Evolutionary conservation across 2,329 filamentous ascomycete genomes (phyloP), one percentile per base, ranked within the genome.

Genomic region (Pestalotiopsis sp.): DNA sequence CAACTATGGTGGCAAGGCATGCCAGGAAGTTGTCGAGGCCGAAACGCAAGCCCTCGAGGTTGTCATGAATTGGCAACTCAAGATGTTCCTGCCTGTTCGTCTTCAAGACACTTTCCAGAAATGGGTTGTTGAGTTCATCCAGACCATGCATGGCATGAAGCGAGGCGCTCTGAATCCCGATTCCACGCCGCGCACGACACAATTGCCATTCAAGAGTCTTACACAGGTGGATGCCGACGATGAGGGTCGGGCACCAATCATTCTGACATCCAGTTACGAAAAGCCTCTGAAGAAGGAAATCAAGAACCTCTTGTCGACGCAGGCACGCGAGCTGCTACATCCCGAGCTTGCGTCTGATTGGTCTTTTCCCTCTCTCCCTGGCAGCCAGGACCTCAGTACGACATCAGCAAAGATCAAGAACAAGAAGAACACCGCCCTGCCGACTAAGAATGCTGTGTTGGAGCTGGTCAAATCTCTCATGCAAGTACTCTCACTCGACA

Each of bases 51-150:
- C 89, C 3, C 87, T 98, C 14, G 92, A 98, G 75, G 96, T 93
- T 12, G 90, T 99, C 75, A 98, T 99, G 95, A 93, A 97, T 80
- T 99, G 97, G 97, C 96, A 99, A 79, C 92, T 99, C 77, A 92
- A 91, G 60, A 95, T 93, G 1, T 98, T 98, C 79, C 82, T 99
- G 1, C 96, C 97, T 0, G 79, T 83, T 0, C 90, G 92, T 4
- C 85, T 99, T 63, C 95, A 98, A 76, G 87, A 92, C 0, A 88
- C 91, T 11, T 99, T 99, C 83, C 89, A 95, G 71, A 91, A 97
- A 74, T 98, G 95, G 94, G 90, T 98, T 3, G 90, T 97, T 14
- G 94, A 97, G 78, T 99, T 98, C 80, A 93, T 99, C 73, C 91
- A 97, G 73, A 86, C 98, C 67, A 98, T 99, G 95, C 95, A 98